phyloP scores from a whole-genome alignment of 2,329 filamentous ascomycete genomes.

The Thielaviopsis ethacetica region DNA sequence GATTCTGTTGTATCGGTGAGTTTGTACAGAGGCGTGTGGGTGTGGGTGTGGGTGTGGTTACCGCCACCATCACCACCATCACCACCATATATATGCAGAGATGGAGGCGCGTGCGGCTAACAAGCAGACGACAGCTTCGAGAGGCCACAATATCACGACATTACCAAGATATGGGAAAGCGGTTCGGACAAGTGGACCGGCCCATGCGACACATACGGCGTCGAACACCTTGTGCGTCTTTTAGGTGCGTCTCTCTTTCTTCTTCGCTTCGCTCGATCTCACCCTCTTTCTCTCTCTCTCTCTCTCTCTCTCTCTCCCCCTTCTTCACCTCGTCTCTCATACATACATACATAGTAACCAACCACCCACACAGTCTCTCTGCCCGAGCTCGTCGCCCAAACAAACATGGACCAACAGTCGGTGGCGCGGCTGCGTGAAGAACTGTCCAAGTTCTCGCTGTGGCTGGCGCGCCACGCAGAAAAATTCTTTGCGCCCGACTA shows the following conservation, averaged over 20 bases:
- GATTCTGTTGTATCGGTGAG: conserved; percentile 66
- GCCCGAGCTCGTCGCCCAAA: conserved; percentile 87
- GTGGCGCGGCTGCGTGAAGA: conserved; percentile 81
- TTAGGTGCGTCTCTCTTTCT: conserved; percentile 46
- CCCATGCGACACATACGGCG: conserved; percentile 73
- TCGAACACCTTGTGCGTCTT: conserved; percentile 77
- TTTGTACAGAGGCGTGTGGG: conserved; percentile 1
- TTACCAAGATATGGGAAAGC: conserved; percentile 53
- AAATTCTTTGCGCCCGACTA: conserved; percentile 67
- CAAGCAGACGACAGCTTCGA: conserved; percentile 49
- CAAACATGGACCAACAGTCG: conserved; percentile 91
- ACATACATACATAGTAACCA: too few relatives aligned
- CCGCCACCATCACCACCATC: too few relatives aligned
- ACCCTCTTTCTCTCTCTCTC: not conserved
- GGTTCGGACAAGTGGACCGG: conserved; percentile 49
- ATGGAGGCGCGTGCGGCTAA: not conserved
- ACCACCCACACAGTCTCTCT: too few relatives aligned
- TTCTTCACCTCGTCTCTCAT: too few relatives aligned
- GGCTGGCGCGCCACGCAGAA: conserved; percentile 62
- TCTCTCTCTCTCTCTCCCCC: not conserved
- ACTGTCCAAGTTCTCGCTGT: conserved; percentile 68
- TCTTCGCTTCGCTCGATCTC: too few relatives aligned
- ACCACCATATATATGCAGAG: too few relatives aligned
- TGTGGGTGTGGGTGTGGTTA: too few relatives aligned
- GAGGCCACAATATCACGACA: conserved; percentile 68